A percentile compares a stretch with the other conserved stretches of the same genome.
phyloP scores from a whole-genome alignment of 169 alveolate genomes.

The Plasmodium cynomolgi region DNA sequence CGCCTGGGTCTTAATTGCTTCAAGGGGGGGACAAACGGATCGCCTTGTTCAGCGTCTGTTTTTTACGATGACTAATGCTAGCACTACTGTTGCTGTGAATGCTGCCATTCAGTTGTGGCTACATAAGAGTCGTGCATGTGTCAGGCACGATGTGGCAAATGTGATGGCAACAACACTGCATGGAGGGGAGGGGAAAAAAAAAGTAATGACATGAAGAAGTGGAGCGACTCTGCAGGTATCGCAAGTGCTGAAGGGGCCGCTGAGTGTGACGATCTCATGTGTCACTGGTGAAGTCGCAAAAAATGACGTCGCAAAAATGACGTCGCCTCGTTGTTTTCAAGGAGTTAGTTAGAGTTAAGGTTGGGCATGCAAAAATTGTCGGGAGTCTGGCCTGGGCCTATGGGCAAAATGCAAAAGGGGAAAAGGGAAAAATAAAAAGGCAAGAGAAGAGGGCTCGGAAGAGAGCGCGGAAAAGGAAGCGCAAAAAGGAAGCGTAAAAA shows the following conservation, averaged over 20 bases:
- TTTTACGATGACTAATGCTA: background rate
- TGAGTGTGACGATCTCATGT: background rate
- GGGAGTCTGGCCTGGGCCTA: background rate
- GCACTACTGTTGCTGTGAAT: background rate
- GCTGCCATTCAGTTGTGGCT: background rate
- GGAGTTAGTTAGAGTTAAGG: background rate
- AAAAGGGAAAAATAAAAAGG: background rate
- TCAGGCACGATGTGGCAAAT: background rate
- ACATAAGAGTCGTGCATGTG: background rate
- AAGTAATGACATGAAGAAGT: background rate
- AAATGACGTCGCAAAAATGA: background rate
- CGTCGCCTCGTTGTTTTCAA: background rate
- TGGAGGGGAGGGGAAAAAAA: background rate
- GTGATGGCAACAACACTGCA: background rate
- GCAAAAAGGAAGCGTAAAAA: too few relatives aligned
- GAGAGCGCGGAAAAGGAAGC: background rate
- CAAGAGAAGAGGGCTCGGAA: background rate
- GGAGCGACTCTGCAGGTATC: background rate
- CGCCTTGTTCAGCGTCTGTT: background rate
- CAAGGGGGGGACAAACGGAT: background rate
- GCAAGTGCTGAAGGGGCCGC: background rate
- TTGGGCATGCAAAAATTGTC: background rate
- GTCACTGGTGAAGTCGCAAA: background rate
- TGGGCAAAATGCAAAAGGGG: background rate
- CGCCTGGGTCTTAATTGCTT: background rate